Base-by-base conservation (phyloP, 495 filamentous ascomycete species). In the Neurospora hispaniola region DNA sequence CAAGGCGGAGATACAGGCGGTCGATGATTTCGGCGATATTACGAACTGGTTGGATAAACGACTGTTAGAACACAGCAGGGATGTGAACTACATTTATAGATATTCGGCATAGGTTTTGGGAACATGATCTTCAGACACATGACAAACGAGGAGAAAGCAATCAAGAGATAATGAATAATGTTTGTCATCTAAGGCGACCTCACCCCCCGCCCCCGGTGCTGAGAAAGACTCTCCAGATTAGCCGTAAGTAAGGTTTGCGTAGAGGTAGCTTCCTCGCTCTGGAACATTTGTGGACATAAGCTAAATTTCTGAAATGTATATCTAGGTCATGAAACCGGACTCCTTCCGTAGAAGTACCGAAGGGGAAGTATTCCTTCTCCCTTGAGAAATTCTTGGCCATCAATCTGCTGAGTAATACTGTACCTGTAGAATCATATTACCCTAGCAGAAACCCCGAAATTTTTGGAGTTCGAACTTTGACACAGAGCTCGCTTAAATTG, bases 1-100 rank as follows among this genome's bases (percentile, higher is more conserved):
- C 70, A 99, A 99, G 79, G 93, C 91, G 3, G 96, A 99, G 81
- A 95, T 96, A 73, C 93, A 99, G 82, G 85, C 92, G 10, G 83
- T 97, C 71, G 93, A 93, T 73, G 84, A 88, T 23, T 79, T 81
- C 38, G 85, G 86, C 0, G 86, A 89, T 16, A 78, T 96, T 43
- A 86, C 88, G 18, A 71, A 77, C 1, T 94, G 93, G 92, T 82
- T 96, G 70, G 86, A 92, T 73, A 74, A 77, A 44, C 81, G 78
- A 66, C 75, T 86, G 8, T 74, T 44, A 23, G 27, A 23, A 41
- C 35, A 41, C 39, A 46, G 44, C 40, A 48, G 40, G 70, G 7
- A 62, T n/a, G 6, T 16, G 14, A 66, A 9, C 54, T 38, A 3
- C 6, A 27, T 18, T 66, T 18, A 66, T 1, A 12, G 12, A 10